These are phyloP conservation scores for Dryas drummondii DNA, from an alignment of 306 rosid genomes.

Conservation along the genomic window DNA sequence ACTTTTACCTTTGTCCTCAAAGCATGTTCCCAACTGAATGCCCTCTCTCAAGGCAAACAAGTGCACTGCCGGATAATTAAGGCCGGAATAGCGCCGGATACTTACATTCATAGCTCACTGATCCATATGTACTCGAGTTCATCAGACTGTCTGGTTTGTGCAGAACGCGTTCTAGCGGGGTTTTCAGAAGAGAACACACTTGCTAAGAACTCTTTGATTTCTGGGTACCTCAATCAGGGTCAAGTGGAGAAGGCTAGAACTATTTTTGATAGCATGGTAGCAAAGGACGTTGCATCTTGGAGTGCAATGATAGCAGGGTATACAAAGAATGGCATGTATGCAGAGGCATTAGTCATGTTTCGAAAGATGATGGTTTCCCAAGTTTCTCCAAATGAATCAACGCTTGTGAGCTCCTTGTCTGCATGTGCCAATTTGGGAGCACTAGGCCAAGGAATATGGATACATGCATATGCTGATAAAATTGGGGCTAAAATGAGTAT, in stretches of 20 bases:
- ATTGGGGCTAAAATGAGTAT: constrained; percentile 19
- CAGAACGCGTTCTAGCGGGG: constrained; percentile 37
- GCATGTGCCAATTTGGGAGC: constrained; percentile 50
- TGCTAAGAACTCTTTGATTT: constrained; percentile 41
- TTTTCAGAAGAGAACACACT: constrained; percentile 30
- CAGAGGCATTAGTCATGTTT: constrained; percentile 35
- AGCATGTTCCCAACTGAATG: constrained; percentile 48
- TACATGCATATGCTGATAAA: constrained; percentile 31
- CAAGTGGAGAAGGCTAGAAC: constrained; percentile 34
- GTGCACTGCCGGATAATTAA: constrained; percentile 46
- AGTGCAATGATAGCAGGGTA: constrained; percentile 50
- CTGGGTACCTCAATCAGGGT: constrained; percentile 45
- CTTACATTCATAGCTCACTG: constrained; percentile 42
- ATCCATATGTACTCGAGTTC: constrained; percentile 42
- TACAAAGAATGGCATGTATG: constrained; percentile 32
- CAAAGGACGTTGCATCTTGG: constrained; percentile 52
- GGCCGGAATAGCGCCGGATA: constrained; percentile 33
- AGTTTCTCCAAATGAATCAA: constrained; percentile 40
- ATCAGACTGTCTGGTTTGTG: constrained; percentile 26
- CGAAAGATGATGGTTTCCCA: constrained; percentile 34
- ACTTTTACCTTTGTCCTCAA: constrained; percentile 47
- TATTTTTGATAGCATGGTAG: constrained; percentile 33
- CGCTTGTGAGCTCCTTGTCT: constrained; percentile 46
- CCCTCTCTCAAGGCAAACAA: constrained; percentile 44
- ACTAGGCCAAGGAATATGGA: constrained; percentile 43